Evolutionary conservation across 305 asterid species (phyloP), one percentile per base, ranked within the genome.

Genomic region (Caryopteris hybrid): DNA sequence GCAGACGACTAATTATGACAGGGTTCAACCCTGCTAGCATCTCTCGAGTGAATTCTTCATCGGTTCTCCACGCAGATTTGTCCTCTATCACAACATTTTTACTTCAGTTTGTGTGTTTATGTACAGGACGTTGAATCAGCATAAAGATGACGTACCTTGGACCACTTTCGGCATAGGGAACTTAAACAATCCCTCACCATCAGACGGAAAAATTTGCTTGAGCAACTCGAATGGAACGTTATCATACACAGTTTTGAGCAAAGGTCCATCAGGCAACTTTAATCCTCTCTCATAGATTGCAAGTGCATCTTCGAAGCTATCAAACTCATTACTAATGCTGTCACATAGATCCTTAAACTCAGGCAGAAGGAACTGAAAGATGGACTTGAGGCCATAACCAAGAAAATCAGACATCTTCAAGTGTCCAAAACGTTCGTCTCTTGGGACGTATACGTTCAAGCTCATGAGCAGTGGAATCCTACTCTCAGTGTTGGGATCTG

Each of bases 341-440:
- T 84, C 85, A 45, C 77, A 79, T 8, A 78, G 51, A 48, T 80
- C 61, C 34, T 76, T 74, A 27, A 89, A 61, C 83, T 79, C 90
- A 0, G 92, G 90, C 17, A 82, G 60, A 4, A 84, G 69, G 60
- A 85, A 70, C 61, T 89, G 92, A 20, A 76, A 68, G 27, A 89
- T 65, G 33, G 90, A 75, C 72, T 89, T 89, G 13, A 87, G 74
- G 20, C 85, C 87, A 66, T 76, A 71, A 8, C 78, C 85, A 33
- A 84, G 80, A 61, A 87, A 83, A 75, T 86, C 89, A 31, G 95
- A 80, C 85, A 85, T 54, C 87, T 87, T 89, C 80, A 87, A 34
- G 73, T 87, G 92, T 18, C 91, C 86, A 29, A 86, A 89, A 0
- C 90, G 79, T 74, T 89, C 96, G 10, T 89, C 92, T 71, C 92